A percentile compares a stretch with the other conserved stretches of the same genome.
Conservation (phyloP, 257 asterid genomes). For the Solanum ossicruentum region DNA sequence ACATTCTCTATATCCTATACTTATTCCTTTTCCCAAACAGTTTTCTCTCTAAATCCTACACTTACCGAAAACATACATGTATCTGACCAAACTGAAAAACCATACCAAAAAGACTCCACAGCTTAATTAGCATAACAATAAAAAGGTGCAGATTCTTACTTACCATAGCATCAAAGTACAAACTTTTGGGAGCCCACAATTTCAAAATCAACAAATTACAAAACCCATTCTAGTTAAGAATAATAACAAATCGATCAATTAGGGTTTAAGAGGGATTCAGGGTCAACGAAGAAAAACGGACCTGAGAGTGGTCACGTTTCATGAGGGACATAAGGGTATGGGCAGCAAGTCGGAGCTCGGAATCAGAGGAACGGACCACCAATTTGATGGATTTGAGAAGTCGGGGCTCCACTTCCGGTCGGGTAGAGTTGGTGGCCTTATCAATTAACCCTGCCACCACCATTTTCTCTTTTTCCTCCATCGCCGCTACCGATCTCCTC, state of each 20-base stretch:
- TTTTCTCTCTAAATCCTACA: background rate
- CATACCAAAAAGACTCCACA: background rate
- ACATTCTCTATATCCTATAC: background rate
- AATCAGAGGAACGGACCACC: constrained; percentile 63
- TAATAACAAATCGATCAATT: background rate
- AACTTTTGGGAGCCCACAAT: background rate
- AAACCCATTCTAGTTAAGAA: background rate
- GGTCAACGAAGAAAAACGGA: background rate
- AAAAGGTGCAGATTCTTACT: background rate
- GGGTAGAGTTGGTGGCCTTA: constrained; percentile 60
- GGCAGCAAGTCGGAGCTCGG: constrained; percentile 66
- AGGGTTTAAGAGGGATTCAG: background rate
- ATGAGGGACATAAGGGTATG: constrained; percentile 70
- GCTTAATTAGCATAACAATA: background rate
- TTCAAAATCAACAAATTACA: background rate
- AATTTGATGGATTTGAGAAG: constrained; percentile 79
- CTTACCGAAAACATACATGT: background rate
- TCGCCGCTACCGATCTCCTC: background rate
- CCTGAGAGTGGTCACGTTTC: constrained; percentile 96
- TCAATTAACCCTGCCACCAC: constrained; percentile 37
- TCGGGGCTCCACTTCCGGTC: constrained; percentile 69
- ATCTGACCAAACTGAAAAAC: background rate
- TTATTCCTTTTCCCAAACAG: background rate
- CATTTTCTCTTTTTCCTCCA: constrained; percentile 28
- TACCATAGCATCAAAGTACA: background rate